These are phyloP conservation scores for Aspergillus fischeri DNA, from an alignment of 2,329 filamentous ascomycete genomes.

Conservation along the genomic window DNA sequence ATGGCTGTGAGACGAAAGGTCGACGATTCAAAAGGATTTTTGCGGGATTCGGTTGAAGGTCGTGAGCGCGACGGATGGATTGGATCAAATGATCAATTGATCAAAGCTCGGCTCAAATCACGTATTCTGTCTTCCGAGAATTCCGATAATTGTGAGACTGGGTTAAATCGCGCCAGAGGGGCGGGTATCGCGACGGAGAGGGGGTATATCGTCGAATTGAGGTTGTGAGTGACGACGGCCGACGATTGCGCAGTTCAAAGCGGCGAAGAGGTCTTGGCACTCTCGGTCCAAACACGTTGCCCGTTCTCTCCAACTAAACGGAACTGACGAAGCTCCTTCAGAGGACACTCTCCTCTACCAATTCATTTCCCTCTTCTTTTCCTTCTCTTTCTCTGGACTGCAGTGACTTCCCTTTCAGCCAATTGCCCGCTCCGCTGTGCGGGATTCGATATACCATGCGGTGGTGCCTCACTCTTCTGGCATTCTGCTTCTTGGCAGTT, in stretches of 20 bases:
- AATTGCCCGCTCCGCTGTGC: constrained; percentile 28
- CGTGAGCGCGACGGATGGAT: not conserved
- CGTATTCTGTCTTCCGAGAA: not conserved
- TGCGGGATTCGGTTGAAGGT: constrained; percentile 5
- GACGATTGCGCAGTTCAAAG: constrained; percentile 21
- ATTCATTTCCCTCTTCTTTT: constrained; percentile 2
- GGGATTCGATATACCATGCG: constrained; percentile 57
- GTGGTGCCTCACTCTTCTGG: constrained; percentile 66
- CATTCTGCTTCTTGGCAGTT: constrained; percentile 55
- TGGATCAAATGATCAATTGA: constrained; percentile 6
- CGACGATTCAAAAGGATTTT: constrained; percentile 22
- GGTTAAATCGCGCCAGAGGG: not conserved
- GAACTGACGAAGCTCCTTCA: not conserved
- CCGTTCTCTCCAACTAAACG: constrained; percentile 24
- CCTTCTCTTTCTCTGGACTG: constrained; percentile 13
- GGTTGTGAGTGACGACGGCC: constrained; percentile 28
- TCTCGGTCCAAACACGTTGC: constrained; percentile 42
- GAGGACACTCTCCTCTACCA: constrained; percentile 9
- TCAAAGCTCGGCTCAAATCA: not conserved
- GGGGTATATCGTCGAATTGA: constrained; percentile 15
- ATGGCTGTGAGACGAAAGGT: constrained; percentile 28
- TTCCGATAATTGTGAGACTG: not conserved
- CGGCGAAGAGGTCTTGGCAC: constrained; percentile 35
- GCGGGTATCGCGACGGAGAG: constrained; percentile 8
- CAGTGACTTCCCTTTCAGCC: constrained; percentile 11